Base-by-base conservation (phyloP, 2,329 filamentous ascomycete genomes). In the Coniochaeta hoffmannii region DNA sequence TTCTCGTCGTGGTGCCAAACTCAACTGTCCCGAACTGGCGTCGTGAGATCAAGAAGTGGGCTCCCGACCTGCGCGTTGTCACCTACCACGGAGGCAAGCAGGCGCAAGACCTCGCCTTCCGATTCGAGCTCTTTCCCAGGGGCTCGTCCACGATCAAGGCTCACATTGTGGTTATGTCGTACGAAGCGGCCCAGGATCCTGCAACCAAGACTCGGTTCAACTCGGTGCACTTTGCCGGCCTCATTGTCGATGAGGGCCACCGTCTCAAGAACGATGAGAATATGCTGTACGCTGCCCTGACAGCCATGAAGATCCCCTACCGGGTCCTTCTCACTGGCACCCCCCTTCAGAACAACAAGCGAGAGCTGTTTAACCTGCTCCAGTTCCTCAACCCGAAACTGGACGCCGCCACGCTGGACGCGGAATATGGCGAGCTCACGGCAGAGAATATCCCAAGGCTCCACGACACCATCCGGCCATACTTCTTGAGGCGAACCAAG, bases 1-100 rank as follows among this genome's bases (percentile, higher is more conserved):
- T 97, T 66, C 77, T 99, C 15, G 80, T 97, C 3, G 90, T 97
- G 1, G 93, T 96, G 0, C 94, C 94, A 0, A 97, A 97, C 66
- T 87, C 93, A 0, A 99, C 94, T 0, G 96, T 91, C 68, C 84
- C 91, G n/a, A 99, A 99, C 68, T 99, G 94, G 93, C 88, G 93
- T 6, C 86, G 93, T 51, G 94, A 99, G 68, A 90, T 97, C 69
- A 95, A 96, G 73, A 86, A 89, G 62, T 99, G 93, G 93, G 86
- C 88, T 0, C 93, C 93, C 1, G 83, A 82, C 7, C 73, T 97
- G 34, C 85, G 91, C 41, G 91, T 96, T 7, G 91, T 97, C n/a
- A 87, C 91, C 0, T 97, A 94, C 67, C 95, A 95, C 67, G 94
- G 94, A 49, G 87, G 87, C 15, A 80, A 79, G 53, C 79, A 81